A percentile compares a stretch with the other conserved stretches of the same genome.
These are phyloP conservation scores for Pilaira anomala DNA, from an alignment of 192 early-diverging fungal species.

Conservation along the genomic window DNA sequence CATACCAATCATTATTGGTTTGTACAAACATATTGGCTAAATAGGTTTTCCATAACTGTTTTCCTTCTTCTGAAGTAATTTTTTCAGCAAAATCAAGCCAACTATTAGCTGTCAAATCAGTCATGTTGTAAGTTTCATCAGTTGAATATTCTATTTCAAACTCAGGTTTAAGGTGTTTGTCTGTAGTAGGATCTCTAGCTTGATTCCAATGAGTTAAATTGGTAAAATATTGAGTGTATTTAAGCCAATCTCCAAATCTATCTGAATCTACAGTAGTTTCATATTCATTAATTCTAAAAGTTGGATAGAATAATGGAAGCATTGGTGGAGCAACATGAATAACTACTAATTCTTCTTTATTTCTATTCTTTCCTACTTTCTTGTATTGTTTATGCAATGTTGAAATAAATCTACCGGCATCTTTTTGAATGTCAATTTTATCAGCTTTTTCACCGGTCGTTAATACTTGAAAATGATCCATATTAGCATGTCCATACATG, in stretches of 20 bases:
- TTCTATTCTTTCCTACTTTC: neutral
- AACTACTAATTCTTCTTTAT: constrained; percentile 4
- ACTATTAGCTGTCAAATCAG: constrained; percentile 41
- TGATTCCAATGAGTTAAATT: constrained; percentile 42
- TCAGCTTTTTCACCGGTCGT: neutral
- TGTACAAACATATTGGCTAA: constrained; percentile 38
- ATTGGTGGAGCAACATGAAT: constrained; percentile 57
- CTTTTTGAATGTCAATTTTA: constrained; percentile 10
- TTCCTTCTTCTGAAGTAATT: constrained; percentile 21
- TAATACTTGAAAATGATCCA: constrained; percentile 47
- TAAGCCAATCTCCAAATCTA: constrained; percentile 34
- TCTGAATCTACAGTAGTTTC: constrained; percentile 18
- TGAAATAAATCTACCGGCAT: constrained; percentile 4
- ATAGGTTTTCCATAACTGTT: constrained; percentile 30
- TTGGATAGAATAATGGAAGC: constrained; percentile 60
- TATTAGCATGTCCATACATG: constrained; percentile 73
- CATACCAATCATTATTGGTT: constrained; percentile 20
- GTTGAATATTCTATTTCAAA: constrained; percentile 51
- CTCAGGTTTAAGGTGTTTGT: constrained; percentile 18
- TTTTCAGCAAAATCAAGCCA: constrained; percentile 44
- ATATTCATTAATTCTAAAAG: constrained; percentile 60
- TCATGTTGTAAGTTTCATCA: constrained; percentile 42
- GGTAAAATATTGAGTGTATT: constrained; percentile 42
- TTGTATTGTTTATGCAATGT: constrained; percentile 21
- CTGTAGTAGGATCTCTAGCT: neutral